A percentile compares a stretch with the other conserved stretches of the same genome.
These are phyloP conservation scores for Thraustotheca clavata DNA, from an alignment of 352 stramenopile genomes.

Conservation along the genomic window DNA sequence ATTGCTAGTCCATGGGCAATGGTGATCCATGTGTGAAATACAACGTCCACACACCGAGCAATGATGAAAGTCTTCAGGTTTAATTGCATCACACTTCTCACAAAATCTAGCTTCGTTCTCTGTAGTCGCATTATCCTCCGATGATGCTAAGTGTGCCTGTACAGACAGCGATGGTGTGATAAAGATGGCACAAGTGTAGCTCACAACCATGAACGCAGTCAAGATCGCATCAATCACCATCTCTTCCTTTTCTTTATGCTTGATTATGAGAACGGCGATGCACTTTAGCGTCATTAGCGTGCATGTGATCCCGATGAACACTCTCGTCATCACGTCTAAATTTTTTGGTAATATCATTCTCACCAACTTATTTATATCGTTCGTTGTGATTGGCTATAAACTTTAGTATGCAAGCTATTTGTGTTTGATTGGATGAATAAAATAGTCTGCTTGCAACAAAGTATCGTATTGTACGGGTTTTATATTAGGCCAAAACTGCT, in stretches of 20 bases:
- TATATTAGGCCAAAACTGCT: not conserved
- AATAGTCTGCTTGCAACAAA: too few relatives aligned
- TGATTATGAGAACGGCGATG: constrained; percentile 24
- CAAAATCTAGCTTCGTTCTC: constrained; percentile 44
- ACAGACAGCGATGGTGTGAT: constrained; percentile 20
- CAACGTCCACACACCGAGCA: constrained; percentile 67
- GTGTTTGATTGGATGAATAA: not conserved
- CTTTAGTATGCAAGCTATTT: not conserved
- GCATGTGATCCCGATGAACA: constrained; percentile 35
- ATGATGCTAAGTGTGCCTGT: constrained; percentile 17
- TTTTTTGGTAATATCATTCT: not conserved
- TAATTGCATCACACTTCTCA: constrained; percentile 59
- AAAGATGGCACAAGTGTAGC: constrained; percentile 47
- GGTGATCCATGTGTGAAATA: constrained; percentile 79
- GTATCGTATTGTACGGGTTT: too few relatives aligned
- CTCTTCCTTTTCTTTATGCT: constrained; percentile 46
- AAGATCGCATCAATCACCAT: constrained; percentile 35
- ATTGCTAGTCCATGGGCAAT: constrained; percentile 79
- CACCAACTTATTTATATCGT: not conserved
- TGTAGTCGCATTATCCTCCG: constrained; percentile 20
- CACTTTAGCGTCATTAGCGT: constrained; percentile 61
- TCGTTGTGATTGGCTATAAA: not conserved
- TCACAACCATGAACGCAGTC: constrained; percentile 66
- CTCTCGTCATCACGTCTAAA: constrained; percentile 2
- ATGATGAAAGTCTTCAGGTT: constrained; percentile 55